A percentile compares a stretch with the other conserved stretches of the same genome.
phyloP scores from a whole-genome alignment of 108 stramenopile species.

The Mediolabrus comicus region DNA sequence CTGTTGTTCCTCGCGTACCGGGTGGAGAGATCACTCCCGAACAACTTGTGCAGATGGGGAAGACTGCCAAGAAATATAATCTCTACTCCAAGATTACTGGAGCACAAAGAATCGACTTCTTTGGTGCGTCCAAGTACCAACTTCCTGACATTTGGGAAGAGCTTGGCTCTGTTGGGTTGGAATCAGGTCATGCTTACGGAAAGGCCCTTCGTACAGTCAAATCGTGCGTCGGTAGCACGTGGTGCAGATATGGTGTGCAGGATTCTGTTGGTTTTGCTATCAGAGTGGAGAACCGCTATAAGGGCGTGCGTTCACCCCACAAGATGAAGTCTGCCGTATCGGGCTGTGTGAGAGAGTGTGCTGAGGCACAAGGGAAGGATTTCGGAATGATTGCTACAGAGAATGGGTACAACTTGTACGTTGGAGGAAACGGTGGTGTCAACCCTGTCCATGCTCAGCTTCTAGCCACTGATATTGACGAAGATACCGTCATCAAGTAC shows the following conservation, averaged over 20 bases:
- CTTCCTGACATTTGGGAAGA: constrained; percentile 95
- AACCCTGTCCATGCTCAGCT: constrained; percentile 90
- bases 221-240: constrained; percentile 92
- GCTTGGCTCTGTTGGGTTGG: constrained; percentile 85
- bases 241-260: constrained; percentile 94
- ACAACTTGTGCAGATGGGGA: constrained; percentile 84
- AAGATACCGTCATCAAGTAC: constrained; percentile 87
- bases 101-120: constrained; percentile 89
- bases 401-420: constrained; percentile 91
- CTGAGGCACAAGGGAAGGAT: constrained; percentile 92
- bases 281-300: constrained; percentile 90
- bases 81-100: constrained; percentile 93
- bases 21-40: constrained; percentile 90
- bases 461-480: constrained; percentile 87
- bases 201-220: constrained; percentile 94
- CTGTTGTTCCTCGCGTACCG: constrained; percentile 90
- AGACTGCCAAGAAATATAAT: constrained; percentile 82
- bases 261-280: constrained; percentile 90
- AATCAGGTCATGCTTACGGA: constrained; percentile 93
- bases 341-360: constrained; percentile 92
- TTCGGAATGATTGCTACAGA: constrained; percentile 94
- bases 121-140: constrained; percentile 91
- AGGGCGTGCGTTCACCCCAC: constrained; percentile 92
- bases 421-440: constrained; percentile 90
- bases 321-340: constrained; percentile 91